Conservation (phyloP, 176 grass and related monocot genomes). For the Triticum turgidum region DNA sequence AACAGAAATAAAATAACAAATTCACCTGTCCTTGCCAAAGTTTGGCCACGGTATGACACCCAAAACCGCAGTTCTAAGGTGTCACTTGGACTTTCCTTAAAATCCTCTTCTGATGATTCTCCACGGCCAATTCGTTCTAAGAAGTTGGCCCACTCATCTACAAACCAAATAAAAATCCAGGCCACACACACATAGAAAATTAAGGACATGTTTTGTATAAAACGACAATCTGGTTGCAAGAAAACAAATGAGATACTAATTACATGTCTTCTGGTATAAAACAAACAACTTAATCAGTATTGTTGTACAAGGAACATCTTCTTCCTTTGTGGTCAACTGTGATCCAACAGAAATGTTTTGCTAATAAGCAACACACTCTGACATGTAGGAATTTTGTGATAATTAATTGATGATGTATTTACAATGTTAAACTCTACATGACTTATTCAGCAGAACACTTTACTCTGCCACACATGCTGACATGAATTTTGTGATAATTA, state of each 20-base stretch:
- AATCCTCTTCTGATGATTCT: conserved; percentile 73
- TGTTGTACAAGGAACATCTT: neutral
- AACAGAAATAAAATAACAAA: conserved; percentile 28
- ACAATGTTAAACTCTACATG: neutral
- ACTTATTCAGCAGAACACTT: neutral
- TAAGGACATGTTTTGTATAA: conserved; percentile 2
- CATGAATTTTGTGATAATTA: neutral
- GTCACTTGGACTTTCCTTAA: conserved; percentile 63
- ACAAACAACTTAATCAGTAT: neutral
- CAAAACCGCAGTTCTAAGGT: conserved; percentile 94
- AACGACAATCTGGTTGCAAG: neutral
- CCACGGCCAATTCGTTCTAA: conserved; percentile 78
- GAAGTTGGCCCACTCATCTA: conserved; percentile 98
- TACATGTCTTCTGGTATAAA: neutral
- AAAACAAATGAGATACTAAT: neutral
- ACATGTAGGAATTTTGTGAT: neutral
- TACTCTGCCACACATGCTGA: neutral
- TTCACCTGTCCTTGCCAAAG: conserved; percentile 92
- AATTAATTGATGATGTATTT: neutral
- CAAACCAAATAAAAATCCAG: conserved; percentile 1
- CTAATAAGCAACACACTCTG: neutral
- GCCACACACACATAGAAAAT: neutral
- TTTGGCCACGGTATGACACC: conserved; percentile 96
- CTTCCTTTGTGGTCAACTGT: neutral
- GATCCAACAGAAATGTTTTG: neutral